Percentiles rank a stretch among this genome's conserved stretches.
Conservation (phyloP, 2,329 filamentous ascomycete species). For the Biscogniauxia sp. region DNA sequence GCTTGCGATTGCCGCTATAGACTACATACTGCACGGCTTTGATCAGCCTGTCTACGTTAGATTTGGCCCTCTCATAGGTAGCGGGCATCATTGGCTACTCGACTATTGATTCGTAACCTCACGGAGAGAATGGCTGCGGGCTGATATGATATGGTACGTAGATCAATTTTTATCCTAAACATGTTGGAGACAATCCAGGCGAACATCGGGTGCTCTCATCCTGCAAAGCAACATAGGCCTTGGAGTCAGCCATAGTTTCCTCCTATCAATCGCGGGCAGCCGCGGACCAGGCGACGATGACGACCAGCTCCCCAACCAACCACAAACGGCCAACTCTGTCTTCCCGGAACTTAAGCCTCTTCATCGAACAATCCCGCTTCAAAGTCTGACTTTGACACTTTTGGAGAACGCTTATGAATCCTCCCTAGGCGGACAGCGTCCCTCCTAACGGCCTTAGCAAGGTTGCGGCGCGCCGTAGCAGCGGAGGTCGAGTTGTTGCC, state of each 20-base stretch:
- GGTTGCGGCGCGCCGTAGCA: slow-evolving; percentile 15
- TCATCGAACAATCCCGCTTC: slow-evolving; percentile 3
- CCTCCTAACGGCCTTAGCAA: slow-evolving; percentile 19
- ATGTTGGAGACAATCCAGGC: neutral
- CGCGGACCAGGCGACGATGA: neutral
- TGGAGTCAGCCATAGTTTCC: neutral
- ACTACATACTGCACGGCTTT: neutral
- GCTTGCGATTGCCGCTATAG: neutral
- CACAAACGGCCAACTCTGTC: neutral
- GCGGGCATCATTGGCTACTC: neutral
- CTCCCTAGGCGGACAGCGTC: slow-evolving; percentile 9
- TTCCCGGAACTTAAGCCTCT: neutral
- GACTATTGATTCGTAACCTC: neutral
- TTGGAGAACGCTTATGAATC: slow-evolving; percentile 19
- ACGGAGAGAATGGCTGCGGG: neutral
- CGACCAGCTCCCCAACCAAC: neutral
- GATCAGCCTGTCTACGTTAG: neutral
- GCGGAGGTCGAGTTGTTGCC: slow-evolving; percentile 17
- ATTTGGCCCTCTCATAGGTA: neutral
- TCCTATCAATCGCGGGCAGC: neutral
- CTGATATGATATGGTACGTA: neutral
- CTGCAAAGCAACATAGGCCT: neutral
- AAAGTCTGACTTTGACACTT: slow-evolving; percentile 6
- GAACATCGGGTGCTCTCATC: neutral
- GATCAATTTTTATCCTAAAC: neutral